These are phyloP conservation scores for Lithocarpus polystachyus DNA, from an alignment of 306 rosid species.

Conservation along the genomic window DNA sequence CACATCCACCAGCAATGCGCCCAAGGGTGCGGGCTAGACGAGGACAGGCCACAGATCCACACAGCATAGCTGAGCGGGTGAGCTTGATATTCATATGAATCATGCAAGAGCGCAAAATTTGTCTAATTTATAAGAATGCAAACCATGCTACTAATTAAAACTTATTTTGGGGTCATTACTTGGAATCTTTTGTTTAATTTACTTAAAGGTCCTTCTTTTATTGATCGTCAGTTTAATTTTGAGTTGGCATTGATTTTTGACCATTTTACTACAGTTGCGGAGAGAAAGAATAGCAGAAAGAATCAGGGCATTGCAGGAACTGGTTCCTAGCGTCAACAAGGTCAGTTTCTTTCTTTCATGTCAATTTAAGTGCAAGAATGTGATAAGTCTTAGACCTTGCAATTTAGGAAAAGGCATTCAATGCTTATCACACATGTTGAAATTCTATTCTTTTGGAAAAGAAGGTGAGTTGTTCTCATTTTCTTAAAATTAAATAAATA, in stretches of 20 bases:
- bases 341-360: constrained; percentile 31
- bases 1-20: constrained; percentile 90
- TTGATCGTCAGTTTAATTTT: background rate
- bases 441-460: background rate
- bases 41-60: constrained; percentile 99
- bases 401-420: too few species aligned
- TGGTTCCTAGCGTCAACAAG: constrained; percentile 96
- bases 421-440: background rate
- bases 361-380: background rate
- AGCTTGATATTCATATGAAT: constrained; percentile 15
- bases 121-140: constrained; percentile 1
- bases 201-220: background rate
- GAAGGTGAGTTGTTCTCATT: background rate
- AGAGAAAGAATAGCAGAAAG: constrained; percentile 98
- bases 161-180: background rate
- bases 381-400: background rate
- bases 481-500: background rate
- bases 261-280: constrained; percentile 62
- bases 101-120: background rate
- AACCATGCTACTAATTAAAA: constrained; percentile 7
- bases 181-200: constrained; percentile 1
- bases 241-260: constrained; percentile 1
- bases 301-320: constrained; percentile 94
- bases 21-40: constrained; percentile 97
- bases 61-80: constrained; percentile 98